Conservation (phyloP, 169 alveolate genomes). For the Pseudocohnilembus persalinus region DNA sequence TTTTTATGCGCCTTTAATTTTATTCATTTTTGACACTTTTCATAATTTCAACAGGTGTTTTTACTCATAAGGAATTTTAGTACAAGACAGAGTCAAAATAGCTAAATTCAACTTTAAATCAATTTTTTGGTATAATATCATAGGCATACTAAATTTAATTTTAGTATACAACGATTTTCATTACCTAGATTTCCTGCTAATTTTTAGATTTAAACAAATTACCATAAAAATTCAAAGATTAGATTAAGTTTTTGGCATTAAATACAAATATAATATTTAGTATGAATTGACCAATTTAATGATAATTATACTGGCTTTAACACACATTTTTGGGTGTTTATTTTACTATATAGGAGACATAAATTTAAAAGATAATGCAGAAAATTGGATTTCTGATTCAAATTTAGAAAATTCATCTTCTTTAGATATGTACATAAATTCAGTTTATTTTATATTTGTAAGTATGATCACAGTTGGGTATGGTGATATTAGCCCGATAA, state of each 20-base stretch:
- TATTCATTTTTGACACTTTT: not conserved
- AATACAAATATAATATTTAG: too few species aligned
- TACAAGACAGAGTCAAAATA: not conserved
- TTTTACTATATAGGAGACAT: not conserved
- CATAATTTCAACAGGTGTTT: not conserved
- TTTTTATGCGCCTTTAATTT: not conserved
- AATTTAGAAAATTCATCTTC: not conserved
- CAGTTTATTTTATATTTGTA: not conserved
- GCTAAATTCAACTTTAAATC: not conserved
- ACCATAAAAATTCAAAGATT: not conserved
- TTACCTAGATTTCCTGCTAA: not conserved
- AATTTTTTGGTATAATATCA: not conserved
- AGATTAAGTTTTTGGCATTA: not conserved
- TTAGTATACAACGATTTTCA: not conserved
- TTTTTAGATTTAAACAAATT: not conserved
- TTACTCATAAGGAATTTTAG: not conserved
- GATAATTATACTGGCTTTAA: too few species aligned
- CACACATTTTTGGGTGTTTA: not conserved
- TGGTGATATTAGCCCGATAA: not conserved
- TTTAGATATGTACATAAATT: not conserved
- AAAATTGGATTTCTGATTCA: not conserved
- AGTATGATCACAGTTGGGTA: not conserved
- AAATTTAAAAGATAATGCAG: too few species aligned
- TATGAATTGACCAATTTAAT: not conserved
- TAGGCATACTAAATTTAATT: too few species aligned